phyloP scores from a whole-genome alignment of 1,139 yeast genomes.

The Wickerhamomyces sp. region DNA sequence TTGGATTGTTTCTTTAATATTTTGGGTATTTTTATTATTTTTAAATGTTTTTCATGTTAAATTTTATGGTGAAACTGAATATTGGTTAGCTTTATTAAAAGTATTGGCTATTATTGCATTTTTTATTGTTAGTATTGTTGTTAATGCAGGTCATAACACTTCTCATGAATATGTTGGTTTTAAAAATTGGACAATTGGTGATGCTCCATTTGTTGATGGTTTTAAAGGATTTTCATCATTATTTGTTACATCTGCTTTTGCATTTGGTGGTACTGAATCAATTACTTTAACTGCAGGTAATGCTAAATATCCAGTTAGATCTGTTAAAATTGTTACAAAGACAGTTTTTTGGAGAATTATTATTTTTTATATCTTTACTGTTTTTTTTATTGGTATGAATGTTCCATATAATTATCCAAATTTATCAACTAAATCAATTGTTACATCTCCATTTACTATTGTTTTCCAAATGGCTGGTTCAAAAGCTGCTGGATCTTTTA shows the following conservation, averaged over 20 bases:
- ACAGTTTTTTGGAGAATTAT: slow-evolving; percentile 53
- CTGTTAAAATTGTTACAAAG: slow-evolving; percentile 53
- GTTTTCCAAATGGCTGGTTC: slow-evolving; percentile 45
- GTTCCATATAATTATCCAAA: slow-evolving; percentile 41
- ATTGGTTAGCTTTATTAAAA: slow-evolving; percentile 60
- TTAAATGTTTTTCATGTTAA: slow-evolving; percentile 52
- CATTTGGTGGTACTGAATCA: slow-evolving; percentile 65
- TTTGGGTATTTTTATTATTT: slow-evolving; percentile 50
- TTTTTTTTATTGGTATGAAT: slow-evolving; percentile 42
- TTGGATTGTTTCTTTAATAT: slow-evolving; percentile 52
- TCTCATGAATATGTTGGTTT: slow-evolving; percentile 42
- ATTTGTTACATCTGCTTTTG: slow-evolving; percentile 57
- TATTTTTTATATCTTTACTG: slow-evolving; percentile 40
- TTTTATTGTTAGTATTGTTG: slow-evolving; percentile 43
- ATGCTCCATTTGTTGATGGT: slow-evolving; percentile 40
- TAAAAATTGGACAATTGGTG: slow-evolving; percentile 43
- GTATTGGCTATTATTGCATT: slow-evolving; percentile 50
- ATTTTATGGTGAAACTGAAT: slow-evolving; percentile 62
- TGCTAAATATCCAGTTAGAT: slow-evolving; percentile 51
- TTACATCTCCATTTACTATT: slow-evolving; percentile 64
- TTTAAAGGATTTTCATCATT: slow-evolving; percentile 36
- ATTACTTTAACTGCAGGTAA: slow-evolving; percentile 66
- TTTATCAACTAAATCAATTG: slow-evolving; percentile 36
- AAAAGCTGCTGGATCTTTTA: slow-evolving; percentile 47
- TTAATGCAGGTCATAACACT: slow-evolving; percentile 41